Conservation (phyloP, 306 rosid species). For the Rosa lucieae region DNA sequence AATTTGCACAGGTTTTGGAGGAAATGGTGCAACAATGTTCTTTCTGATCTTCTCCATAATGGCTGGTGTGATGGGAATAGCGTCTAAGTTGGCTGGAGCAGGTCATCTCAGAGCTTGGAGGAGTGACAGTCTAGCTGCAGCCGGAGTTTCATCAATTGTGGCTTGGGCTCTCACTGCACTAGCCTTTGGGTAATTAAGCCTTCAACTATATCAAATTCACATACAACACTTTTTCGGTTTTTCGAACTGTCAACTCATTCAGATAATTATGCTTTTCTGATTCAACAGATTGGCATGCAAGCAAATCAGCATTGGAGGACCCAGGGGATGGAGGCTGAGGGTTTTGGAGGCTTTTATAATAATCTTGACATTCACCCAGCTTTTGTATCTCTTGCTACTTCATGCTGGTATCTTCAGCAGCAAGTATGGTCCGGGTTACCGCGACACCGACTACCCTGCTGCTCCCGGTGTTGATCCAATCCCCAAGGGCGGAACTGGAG, state of each 20-base stretch:
- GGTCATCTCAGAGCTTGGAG: constrained; percentile 82
- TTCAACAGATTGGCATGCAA: constrained; percentile 73
- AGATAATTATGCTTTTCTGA: background rate
- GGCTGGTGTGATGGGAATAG: constrained; percentile 66
- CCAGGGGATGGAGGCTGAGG: constrained; percentile 86
- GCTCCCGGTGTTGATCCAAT: constrained; percentile 45
- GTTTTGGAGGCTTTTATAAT: constrained; percentile 77
- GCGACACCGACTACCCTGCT: constrained; percentile 52
- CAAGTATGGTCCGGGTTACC: constrained; percentile 86
- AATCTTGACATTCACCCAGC: constrained; percentile 67
- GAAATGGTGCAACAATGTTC: constrained; percentile 79
- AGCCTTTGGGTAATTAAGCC: constrained; percentile 29
- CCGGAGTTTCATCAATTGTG: constrained; percentile 54
- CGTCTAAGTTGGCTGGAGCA: constrained; percentile 68
- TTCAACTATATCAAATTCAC: background rate
- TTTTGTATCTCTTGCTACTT: constrained; percentile 54
- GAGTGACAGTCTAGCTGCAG: constrained; percentile 80
- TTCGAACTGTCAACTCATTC: background rate
- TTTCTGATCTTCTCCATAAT: constrained; percentile 58
- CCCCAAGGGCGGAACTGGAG: constrained; percentile 51
- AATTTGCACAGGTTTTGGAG: constrained; percentile 62
- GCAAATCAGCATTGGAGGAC: constrained; percentile 74
- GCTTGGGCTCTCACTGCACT: constrained; percentile 81
- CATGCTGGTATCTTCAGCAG: constrained; percentile 83
- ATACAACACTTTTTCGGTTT: background rate